Conservation (phyloP, 1,139 yeast genomes). For the Blastobotrys apis region DNA sequence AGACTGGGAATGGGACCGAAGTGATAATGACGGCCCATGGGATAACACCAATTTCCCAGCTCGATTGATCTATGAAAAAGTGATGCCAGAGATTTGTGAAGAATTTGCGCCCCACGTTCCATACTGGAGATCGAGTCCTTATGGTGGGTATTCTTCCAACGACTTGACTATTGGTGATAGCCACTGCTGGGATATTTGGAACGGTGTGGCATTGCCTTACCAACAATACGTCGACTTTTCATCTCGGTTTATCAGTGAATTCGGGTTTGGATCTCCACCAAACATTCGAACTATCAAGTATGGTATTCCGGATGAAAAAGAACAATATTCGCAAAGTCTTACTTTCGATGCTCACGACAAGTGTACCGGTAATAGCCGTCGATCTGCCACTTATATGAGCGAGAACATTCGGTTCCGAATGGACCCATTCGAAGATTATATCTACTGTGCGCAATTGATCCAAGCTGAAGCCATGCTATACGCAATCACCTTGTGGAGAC, state of each 20-base stretch:
- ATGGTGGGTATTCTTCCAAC: conserved; percentile 37
- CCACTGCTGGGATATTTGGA: conserved; percentile 52
- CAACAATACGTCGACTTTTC: conserved; percentile 42
- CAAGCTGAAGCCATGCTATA: conserved; percentile 45
- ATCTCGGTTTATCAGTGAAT: conserved; percentile 46
- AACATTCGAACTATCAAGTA: conserved; percentile 31
- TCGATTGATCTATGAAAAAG: conserved; percentile 39
- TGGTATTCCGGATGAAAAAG: conserved; percentile 36
- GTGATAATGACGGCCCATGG: conserved; percentile 33
- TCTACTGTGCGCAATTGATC: conserved; percentile 45
- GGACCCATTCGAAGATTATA: conserved; percentile 39
- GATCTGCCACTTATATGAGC: conserved; percentile 42
- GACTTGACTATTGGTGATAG: conserved; percentile 43
- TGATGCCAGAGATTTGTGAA: conserved; percentile 36
- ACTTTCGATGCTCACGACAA: conserved; percentile 41
- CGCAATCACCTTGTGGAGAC: conserved; percentile 43
- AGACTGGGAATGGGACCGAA: conserved; percentile 36
- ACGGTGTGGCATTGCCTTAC: conserved; percentile 43
- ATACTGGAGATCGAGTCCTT: conserved; percentile 46
- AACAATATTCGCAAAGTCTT: conserved; percentile 40
- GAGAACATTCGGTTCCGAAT: conserved; percentile 38
- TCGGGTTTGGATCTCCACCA: conserved; percentile 47
- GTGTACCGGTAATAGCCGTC: conserved; percentile 42
- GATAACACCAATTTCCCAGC: conserved; percentile 41
- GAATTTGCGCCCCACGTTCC: conserved; percentile 32